phyloP scores from a whole-genome alignment of 169 alveolate genomes.

The Eimeria necatrix region DNA sequence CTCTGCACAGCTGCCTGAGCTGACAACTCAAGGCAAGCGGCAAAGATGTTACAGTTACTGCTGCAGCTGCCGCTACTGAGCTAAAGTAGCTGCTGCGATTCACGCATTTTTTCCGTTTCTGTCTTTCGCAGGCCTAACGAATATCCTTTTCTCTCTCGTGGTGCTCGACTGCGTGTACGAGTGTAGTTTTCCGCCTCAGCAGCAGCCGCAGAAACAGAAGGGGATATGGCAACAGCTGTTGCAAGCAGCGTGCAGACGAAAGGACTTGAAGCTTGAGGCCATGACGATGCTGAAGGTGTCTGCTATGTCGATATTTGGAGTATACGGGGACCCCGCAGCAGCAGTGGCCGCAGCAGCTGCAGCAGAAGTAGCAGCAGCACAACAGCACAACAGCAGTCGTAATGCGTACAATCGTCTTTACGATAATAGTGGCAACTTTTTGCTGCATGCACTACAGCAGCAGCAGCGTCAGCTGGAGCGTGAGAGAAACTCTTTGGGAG shows the following conservation, averaged over 20 bases:
- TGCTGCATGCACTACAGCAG: slow-evolving; percentile 53
- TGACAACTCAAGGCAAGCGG: slow-evolving; percentile 15
- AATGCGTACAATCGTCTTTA: slow-evolving; percentile 18
- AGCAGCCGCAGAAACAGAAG: slow-evolving; percentile 9
- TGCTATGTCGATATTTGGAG: slow-evolving; percentile 14
- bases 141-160: slow-evolving; percentile 26
- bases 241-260: slow-evolving; percentile 49
- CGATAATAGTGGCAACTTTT: slow-evolving; percentile 17
- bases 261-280: slow-evolving; percentile 34
- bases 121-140: slow-evolving; percentile 4
- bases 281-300: slow-evolving; percentile 47
- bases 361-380: background rate
- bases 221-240: slow-evolving; percentile 27
- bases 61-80: background rate
- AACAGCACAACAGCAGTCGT: background rate
- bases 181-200: slow-evolving; percentile 28
- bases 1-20: slow-evolving; percentile 35
- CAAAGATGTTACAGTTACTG: background rate
- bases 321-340: slow-evolving; percentile 5
- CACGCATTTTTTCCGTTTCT: background rate
- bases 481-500: background rate
- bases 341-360: background rate
- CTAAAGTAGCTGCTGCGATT: background rate
- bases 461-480: slow-evolving; percentile 34
- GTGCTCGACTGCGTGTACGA: slow-evolving; percentile 46